Base-by-base conservation (phyloP, 23 red algal species). In the Gracilaria caudata region DNA sequence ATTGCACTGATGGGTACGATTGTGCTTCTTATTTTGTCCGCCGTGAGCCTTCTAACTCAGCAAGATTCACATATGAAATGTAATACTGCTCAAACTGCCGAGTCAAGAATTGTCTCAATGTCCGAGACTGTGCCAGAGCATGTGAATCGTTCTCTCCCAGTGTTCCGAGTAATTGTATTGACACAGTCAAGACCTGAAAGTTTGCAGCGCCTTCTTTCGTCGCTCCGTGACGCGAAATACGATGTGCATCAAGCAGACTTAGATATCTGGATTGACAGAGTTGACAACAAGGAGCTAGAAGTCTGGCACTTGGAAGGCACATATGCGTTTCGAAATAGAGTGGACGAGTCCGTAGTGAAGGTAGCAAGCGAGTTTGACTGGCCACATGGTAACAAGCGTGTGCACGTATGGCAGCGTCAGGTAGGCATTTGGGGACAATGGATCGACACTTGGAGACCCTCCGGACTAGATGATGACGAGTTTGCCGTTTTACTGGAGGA, bases 401-500 rank as follows among this genome's bases (percentile, higher is more conserved):
- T 93, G 58, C 80, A 86, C 51, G 81, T 56, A 20, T 76, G 90
- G 55, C 24, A 65, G 61, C 68, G 61, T 34, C 47, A 93, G n/a
- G 82, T 70, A 39, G 90, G 90, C 55, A 80, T 93, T 35, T 85
- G 68, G 59, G 81, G 60, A 35, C 82, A 85, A 70, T 93, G 90
- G 90, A 21, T 93, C 28, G 68, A 81, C 23, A 34, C 51, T 11
- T 93, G 83, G 47, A 53, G 64, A 7, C 39, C 70, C 0, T 49
- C 39, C 49, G 70, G 29, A 26, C 6, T n/a, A 2, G 79, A 92
- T 21, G 51, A 68, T 30, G 63, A 60, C 4, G 79, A 84, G 81
- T 49, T 60, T 35, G 91, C 51, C 0, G 37, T 94, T 49, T 66
- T 94, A 32, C 65, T 94, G 16, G 91, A 94, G 30, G 91, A 94